Base-by-base conservation (phyloP, 1,284 basidiomycete genomes). In the Tylopilus sp. region DNA sequence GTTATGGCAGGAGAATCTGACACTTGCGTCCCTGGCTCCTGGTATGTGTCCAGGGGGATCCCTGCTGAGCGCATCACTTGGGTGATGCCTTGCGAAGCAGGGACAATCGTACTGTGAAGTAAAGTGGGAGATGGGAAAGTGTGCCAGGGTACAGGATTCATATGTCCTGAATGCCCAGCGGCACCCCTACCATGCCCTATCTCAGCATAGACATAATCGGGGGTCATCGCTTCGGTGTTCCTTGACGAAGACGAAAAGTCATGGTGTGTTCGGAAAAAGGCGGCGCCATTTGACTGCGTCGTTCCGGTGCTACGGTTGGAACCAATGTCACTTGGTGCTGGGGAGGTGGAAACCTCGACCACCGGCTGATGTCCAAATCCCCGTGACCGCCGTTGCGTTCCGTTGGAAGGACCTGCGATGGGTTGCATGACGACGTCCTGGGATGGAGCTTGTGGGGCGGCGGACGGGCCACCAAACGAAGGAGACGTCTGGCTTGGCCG, bases 151-250 rank as follows among this genome's bases (percentile, higher is more conserved):
- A 55, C 44, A 35, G 51, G 42, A 44, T 54, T 57, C 48, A 33
- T 30, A 16, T 58, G 54, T 46, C 54, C 61, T 18, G 51, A 46
- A 38, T 50, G 56, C 18, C 71, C 52, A 6, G 37, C 73, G 25
- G 74, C 69, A 13, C 82, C 83, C 28, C 82, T 74, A 6, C 84
- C 86, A 58, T 87, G 85, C 9, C 86, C 86, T 50, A 87, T 82
- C 60, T 89, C 86, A 3, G 86, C 85, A 55, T 77, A 87, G 52
- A 84, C 75, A 41, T 87, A 71, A 59, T 89, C 86, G 15, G 86
- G 85, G 6, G 86, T 88, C 62, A 82, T 69, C 15, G 78, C 75
- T 30, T 83, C 84, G 55, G 76, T 77, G 51, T 73, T 74, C 38
- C 74, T 66, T 35, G 73, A 64, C 2, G 69, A 65, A 13, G 67